Base-by-base conservation (phyloP, 179 eudicot genomes). In the Gypsophila paniculata region DNA sequence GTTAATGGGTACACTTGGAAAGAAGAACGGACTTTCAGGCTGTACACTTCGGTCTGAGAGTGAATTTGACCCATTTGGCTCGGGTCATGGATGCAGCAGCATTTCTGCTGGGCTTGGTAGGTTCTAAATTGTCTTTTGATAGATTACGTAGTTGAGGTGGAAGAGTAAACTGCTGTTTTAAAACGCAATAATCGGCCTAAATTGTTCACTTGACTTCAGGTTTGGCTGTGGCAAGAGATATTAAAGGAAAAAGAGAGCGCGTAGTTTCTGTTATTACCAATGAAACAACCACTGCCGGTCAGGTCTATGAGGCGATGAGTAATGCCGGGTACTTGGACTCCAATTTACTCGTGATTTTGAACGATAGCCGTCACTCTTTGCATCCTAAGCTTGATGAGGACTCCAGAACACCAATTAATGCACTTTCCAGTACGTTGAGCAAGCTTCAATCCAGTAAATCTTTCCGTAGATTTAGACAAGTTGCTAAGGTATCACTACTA, bases 21-120 rank as follows among this genome's bases (percentile, higher is more conserved):
- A 85, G 81, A 79, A 69, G 76, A 84, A 81, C 79, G 87, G 89
- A 66, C 75, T 84, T 71, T 82, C 88, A 13, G 89, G 81, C 25
- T 79, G 70, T 75, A 82, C 92, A 29, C 71, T 74, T 71, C 87
- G 78, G 52, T 66, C 59, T 51, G 91, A 87, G 79, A 90, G 90
- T 74, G 91, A 83, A 70, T 93, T 81, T 64, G 96, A 93, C 36
- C 88, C 96, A 29, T 88, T 88, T 81, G 96, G 88, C 61, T 83
- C 92, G 59, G 98, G 89, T 62, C 98, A 90, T 81, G 98, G 98
- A 71, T 93, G 98, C 85, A 93, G 85, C 87, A 90, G 98, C 77
- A 87, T 93, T 78, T 93, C 98, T 63, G 96, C 96, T 76, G 98
- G 93, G 74, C 96, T 91, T 66, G 96, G 98, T 93, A 86, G 32